A percentile compares a stretch with the other conserved stretches of the same genome.
These are phyloP conservation scores for Ophiocordyceps camponoti-floridani DNA, from an alignment of 2,329 filamentous ascomycete species.

Conservation along the genomic window DNA sequence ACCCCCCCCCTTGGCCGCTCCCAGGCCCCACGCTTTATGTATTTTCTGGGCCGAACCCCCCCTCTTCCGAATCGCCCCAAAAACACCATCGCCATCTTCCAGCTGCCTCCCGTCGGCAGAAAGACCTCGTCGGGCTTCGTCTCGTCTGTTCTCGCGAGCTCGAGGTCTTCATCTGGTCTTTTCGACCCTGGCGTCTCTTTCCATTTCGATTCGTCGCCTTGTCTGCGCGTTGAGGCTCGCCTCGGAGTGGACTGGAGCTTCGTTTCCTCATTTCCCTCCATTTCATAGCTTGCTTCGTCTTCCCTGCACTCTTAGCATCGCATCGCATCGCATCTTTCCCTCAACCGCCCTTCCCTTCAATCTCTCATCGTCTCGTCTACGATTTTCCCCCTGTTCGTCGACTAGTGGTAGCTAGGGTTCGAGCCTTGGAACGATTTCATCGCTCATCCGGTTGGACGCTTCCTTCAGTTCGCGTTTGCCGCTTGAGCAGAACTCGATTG, in stretches of 20 bases:
- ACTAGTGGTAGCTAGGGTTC: conserved; percentile 8
- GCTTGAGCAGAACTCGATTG: conserved; percentile 10
- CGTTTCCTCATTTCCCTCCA: neutral
- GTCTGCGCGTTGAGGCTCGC: neutral
- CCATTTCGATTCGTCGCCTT: too few species aligned
- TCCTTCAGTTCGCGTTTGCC: conserved; percentile 13
- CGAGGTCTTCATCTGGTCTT: neutral
- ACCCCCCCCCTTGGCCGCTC: neutral
- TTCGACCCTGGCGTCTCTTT: neutral
- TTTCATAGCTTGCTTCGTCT: neutral
- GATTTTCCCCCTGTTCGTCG: conserved; percentile 1
- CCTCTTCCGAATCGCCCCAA: neutral
- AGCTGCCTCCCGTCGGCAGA: neutral
- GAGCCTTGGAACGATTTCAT: conserved; percentile 15
- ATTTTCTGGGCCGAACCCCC: neutral
- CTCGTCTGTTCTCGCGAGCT: neutral
- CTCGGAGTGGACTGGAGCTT: too few species aligned
- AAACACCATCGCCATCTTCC: neutral
- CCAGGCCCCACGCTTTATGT: neutral
- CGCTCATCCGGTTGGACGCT: conserved; percentile 25
- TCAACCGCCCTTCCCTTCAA: neutral
- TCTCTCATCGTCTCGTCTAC: neutral
- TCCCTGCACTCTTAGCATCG: neutral
- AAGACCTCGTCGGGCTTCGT: neutral
- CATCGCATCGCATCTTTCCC: neutral